phyloP scores from a whole-genome alignment of 2,329 filamentous ascomycete species.

The Polytolypa hystricis region DNA sequence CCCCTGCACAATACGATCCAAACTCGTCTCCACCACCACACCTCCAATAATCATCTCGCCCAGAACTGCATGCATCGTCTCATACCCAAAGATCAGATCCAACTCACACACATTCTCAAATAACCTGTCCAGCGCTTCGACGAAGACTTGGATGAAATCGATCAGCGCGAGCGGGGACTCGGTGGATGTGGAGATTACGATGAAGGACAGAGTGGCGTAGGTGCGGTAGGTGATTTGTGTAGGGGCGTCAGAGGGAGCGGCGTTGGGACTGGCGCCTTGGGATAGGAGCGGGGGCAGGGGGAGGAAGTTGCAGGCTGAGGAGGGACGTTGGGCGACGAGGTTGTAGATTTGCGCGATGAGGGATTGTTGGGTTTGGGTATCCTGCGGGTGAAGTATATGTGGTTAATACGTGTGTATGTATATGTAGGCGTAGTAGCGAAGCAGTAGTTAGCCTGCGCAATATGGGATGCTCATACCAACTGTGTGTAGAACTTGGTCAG shows the following conservation, averaged over 20 bases:
- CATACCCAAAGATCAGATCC: constrained; percentile 97
- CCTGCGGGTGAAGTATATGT: constrained; percentile 41
- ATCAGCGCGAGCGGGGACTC: constrained; percentile 92
- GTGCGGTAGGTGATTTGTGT: constrained; percentile 95
- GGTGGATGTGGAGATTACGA: constrained; percentile 91
- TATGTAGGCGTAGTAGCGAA: constrained; percentile 2
- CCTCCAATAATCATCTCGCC: constrained; percentile 93
- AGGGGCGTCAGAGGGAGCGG: constrained; percentile 67
- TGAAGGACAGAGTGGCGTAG: constrained; percentile 97
- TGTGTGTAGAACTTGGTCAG: constrained; percentile 99
- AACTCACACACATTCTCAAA: constrained; percentile 99
- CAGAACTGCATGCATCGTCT: constrained; percentile 83
- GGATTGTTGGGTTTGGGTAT: constrained; percentile 92
- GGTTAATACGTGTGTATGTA: too few relatives aligned
- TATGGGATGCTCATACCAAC: constrained; percentile 48
- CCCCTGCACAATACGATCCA: constrained; percentile 78
- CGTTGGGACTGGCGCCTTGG: constrained; percentile 38
- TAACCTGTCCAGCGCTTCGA: constrained; percentile 84
- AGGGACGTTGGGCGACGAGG: constrained; percentile 80
- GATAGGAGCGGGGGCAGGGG: constrained; percentile 59
- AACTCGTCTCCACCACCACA: constrained; percentile 82
- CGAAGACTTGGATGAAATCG: constrained; percentile 95
- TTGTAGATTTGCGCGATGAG: constrained; percentile 96
- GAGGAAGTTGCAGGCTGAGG: constrained; percentile 95
- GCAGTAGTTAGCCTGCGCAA: neutral